phyloP scores from a whole-genome alignment of 345 rosid genomes.

The Stellera chamaejasme region DNA sequence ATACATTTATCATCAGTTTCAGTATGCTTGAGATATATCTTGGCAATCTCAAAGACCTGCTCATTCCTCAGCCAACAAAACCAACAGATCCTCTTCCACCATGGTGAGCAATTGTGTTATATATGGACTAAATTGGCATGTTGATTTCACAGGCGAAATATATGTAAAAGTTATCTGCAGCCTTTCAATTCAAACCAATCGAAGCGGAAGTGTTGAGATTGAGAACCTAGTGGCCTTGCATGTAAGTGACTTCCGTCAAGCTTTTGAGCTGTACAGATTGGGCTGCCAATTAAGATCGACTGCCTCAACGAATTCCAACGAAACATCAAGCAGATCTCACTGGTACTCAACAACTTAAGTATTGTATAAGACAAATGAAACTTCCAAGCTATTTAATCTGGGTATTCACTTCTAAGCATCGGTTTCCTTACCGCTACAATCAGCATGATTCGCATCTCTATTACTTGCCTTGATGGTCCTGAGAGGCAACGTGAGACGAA shows the following conservation, averaged over 20 bases:
- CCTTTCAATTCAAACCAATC: constrained; percentile 53
- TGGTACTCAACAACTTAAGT: constrained; percentile 30
- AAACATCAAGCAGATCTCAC: constrained; percentile 73
- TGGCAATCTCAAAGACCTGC: constrained; percentile 76
- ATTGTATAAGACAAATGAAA: neutral
- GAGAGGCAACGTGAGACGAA: constrained; percentile 62
- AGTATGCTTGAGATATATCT: constrained; percentile 87
- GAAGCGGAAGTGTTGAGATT: constrained; percentile 48
- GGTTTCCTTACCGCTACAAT: constrained; percentile 7
- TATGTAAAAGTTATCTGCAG: constrained; percentile 27
- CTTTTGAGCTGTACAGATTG: constrained; percentile 55
- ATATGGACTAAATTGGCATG: neutral
- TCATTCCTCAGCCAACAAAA: constrained; percentile 44
- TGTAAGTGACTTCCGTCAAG: constrained; percentile 54
- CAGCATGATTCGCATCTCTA: constrained; percentile 64
- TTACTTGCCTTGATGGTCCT: constrained; percentile 44
- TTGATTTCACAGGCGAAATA: constrained; percentile 5
- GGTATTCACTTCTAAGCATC: constrained; percentile 3
- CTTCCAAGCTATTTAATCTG: neutral
- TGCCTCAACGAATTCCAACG: constrained; percentile 67
- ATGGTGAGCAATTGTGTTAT: constrained; percentile 31
- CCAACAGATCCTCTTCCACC: constrained; percentile 45
- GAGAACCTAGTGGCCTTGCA: constrained; percentile 53
- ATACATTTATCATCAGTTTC: constrained; percentile 40
- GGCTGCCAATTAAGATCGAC: constrained; percentile 77